Base-by-base conservation (phyloP, 2,329 filamentous ascomycete genomes). In the Verticillium isaacii region DNA sequence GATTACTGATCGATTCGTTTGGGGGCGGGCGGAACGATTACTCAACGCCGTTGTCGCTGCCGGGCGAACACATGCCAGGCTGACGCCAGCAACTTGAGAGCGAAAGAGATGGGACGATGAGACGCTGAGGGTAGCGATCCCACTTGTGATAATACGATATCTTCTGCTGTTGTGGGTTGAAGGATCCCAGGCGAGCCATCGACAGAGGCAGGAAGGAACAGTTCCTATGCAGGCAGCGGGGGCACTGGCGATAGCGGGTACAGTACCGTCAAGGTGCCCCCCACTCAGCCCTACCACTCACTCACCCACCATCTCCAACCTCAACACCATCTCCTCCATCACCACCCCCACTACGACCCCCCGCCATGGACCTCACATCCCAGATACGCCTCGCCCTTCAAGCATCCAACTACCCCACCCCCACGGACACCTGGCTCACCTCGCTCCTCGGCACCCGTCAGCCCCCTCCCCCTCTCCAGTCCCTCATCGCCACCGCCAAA, bases 401-500 rank as follows among this genome's bases (percentile, higher is more conserved):
- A 70, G 69, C 79, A 68, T 72, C 89, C 77, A 76, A 80, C 75
- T 68, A 89, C 77, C 75, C 88, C 70, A 39, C 76, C 67, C 74
- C 84, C 1, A 81, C 83, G 2, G 61, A 72, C 39, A 66, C 82
- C 62, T 94, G 90, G 85, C 82, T 95, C 32, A 79, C 81, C 62
- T 77, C 76, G 61, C 86, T 94, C 71, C 72, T 90, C 62, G 75
- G 83, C 11, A 79, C 82, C 17, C 83, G 74, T 75, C 83, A 67
- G 72, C 83, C 78, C 55, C 79, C 80, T 17, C 87, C 85, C 1
- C 88, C 91, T 0, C 75, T 93, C 1, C 84, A 87, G 32, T 89
- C 90, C 4, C 82, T 96, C 23, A 81, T 90, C 61, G 91, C 92
- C 64, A 95, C 93, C 2, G 90, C 90, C 41, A 87, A 90, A 66